Evolutionary conservation across 2,329 filamentous ascomycete genomes (phyloP).

Genomic region (Aureobasidium leucospermi): DNA sequence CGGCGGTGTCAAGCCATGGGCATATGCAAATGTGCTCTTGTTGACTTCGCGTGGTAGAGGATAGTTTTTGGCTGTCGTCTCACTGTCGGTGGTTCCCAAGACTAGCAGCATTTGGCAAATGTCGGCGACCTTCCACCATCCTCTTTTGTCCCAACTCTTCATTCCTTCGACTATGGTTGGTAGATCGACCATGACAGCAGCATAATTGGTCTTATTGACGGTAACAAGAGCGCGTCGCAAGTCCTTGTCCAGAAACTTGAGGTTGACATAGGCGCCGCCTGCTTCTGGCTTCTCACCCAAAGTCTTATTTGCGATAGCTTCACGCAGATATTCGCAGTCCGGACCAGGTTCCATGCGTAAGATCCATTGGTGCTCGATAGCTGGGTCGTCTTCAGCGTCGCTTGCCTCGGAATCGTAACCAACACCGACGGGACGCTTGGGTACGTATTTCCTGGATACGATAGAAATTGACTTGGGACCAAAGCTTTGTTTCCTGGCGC

Average conservation of each 20-base stretch:
- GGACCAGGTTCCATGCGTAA: constrained; percentile 81
- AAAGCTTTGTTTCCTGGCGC: constrained; percentile 10
- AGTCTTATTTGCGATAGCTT: constrained; percentile 66
- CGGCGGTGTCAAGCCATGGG: constrained; percentile 79
- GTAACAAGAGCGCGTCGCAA: constrained; percentile 66
- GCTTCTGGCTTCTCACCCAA: constrained; percentile 59
- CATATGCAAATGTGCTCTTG: constrained; percentile 61
- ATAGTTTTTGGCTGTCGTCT: constrained; percentile 41
- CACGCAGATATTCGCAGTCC: constrained; percentile 75
- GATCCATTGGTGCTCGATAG: constrained; percentile 83
- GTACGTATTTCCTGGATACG: constrained; percentile 40
- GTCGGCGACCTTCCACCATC: constrained; percentile 83
- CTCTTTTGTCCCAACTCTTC: constrained; percentile 85
- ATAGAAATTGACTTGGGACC: constrained; percentile 20
- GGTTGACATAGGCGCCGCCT: constrained; percentile 67
- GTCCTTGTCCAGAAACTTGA: constrained; percentile 72
- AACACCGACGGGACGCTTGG: constrained; percentile 66
- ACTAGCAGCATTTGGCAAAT: constrained; percentile 85
- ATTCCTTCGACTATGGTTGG: constrained; percentile 83
- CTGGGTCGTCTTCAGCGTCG: constrained; percentile 78
- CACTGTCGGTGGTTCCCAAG: constrained; percentile 56
- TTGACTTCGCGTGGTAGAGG: constrained; percentile 68
- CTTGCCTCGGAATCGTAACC: constrained; percentile 96
- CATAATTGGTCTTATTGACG: constrained; percentile 64
- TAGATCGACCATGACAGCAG: constrained; percentile 71